Evolutionary conservation across 75 land plant genomes (phyloP), one percentile per base, ranked within the genome.

Genomic region (Pinus taeda): DNA sequence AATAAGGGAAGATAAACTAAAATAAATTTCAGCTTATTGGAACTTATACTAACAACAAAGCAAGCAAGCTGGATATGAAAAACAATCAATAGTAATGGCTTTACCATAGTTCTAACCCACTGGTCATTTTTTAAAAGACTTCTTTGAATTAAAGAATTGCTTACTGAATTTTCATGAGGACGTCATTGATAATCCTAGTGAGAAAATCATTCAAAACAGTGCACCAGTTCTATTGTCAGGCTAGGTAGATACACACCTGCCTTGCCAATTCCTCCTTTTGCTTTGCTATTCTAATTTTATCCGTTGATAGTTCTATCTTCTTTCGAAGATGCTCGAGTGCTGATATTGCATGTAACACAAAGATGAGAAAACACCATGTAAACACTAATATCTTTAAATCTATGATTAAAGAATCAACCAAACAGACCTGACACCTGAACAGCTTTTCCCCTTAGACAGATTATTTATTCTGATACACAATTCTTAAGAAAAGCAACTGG

Each of bases 321-420:
- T 97, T 97, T 45, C 99, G 77, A 75, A 97, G 76, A 64, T 81
- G 98, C 78, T 95, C 98, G 78, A 97, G 93, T 42, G 99, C 99
- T 97, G 76, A 33, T 4, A 59, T 45, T 30, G 11, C 59, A 42
- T 73, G 62, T 39, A 33, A 29, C 20, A 58, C 18, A 64, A 79
- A 79, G 18, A 83, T 59, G 4, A 26, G 21, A 83, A 45, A 56
- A 12, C 21, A 65, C 56, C 69, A 59, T 39, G 53, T 57, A 11
- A 82, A 57, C 22, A 13, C n/a, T 79, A 39, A 69, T 7, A 39
- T 37, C 1, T 39, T 69, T 42, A 39, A 69, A 69, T 20, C 17
- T 39, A 8, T 69, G 20, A 69, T 36, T 11, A 37, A 67, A 37
- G 21, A 36, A 37, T 67, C 45, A 37, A 39, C 21, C 49, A 69